phyloP scores from a whole-genome alignment of 768 basidiomycete genomes.

The Myochromella boudieri region DNA sequence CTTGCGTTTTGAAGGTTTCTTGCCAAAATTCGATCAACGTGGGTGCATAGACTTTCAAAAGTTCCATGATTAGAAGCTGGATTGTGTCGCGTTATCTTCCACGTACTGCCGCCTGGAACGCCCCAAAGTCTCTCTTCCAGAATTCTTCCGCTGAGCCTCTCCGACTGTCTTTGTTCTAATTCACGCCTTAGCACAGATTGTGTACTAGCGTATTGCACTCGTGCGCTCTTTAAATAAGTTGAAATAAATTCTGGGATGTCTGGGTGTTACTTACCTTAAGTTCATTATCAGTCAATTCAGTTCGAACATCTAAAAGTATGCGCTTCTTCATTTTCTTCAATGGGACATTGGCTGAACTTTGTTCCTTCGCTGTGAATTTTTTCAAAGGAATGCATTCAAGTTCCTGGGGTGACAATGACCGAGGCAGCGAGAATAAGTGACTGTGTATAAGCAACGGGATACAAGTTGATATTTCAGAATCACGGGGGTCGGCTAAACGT shows the following conservation, averaged over 20 bases:
- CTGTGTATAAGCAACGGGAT: too few relatives aligned
- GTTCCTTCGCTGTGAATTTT: constrained; percentile 28
- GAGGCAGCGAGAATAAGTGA: too few relatives aligned
- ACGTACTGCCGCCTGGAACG: constrained; percentile 62
- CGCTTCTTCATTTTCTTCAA: constrained; percentile 43
- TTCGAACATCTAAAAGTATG: constrained; percentile 67
- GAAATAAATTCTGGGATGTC: constrained; percentile 2
- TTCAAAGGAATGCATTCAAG: constrained; percentile 23
- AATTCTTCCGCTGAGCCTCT: constrained; percentile 52
- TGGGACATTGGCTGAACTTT: constrained; percentile 15
- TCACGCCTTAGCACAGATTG: constrained; percentile 57
- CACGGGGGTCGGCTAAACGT: background rate
- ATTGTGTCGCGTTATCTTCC: background rate
- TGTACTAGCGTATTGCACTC: constrained; percentile 64
- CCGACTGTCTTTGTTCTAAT: constrained; percentile 48
- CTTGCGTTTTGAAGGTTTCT: constrained; percentile 66
- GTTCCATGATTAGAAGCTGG: constrained; percentile 1
- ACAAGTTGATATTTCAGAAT: background rate
- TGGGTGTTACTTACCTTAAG: constrained; percentile 50
- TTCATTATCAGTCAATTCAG: constrained; percentile 82
- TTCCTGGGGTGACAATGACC: constrained; percentile 41
- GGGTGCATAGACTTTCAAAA: constrained; percentile 58
- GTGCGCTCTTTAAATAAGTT: constrained; percentile 44
- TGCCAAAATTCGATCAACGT: constrained; percentile 75
- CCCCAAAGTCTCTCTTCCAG: constrained; percentile 69